Percentiles rank a stretch among this genome's conserved stretches.
Evolutionary conservation across 768 basidiomycete species (phyloP).

Genomic region (Tephrocybe sp.): DNA sequence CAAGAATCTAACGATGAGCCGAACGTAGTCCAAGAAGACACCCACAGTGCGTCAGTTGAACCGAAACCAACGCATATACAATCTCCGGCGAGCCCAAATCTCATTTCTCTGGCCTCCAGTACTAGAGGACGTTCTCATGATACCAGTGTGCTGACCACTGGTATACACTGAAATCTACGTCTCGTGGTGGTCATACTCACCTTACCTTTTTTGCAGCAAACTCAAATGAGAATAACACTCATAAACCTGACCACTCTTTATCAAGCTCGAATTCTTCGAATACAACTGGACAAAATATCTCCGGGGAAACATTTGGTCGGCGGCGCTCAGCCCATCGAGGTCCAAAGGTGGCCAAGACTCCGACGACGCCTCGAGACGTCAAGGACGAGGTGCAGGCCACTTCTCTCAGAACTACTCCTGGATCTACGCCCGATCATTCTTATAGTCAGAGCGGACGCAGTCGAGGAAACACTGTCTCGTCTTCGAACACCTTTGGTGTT

Average conservation of each 20-base stretch:
- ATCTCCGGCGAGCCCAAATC: slow-evolving; percentile 1
- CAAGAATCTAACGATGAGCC: slow-evolving; percentile 12
- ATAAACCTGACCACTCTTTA: slow-evolving; percentile 9
- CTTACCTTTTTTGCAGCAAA: not conserved
- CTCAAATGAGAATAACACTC: not conserved
- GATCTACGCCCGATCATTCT: slow-evolving; percentile 14
- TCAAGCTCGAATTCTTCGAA: slow-evolving; percentile 13
- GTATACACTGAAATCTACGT: not conserved
- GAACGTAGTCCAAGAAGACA: not conserved
- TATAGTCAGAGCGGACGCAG: slow-evolving; percentile 11
- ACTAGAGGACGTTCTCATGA: slow-evolving; percentile 10
- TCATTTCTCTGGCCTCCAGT: slow-evolving; percentile 14
- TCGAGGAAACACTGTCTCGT: slow-evolving; percentile 22
- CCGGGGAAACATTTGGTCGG: slow-evolving; percentile 19
- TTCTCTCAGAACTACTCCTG: slow-evolving; percentile 11
- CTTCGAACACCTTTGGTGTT: slow-evolving; percentile 33
- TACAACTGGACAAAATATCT: slow-evolving; percentile 8
- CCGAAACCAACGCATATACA: not conserved
- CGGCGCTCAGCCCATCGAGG: slow-evolving; percentile 5
- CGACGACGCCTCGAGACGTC: slow-evolving; percentile 8
- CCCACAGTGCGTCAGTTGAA: not conserved
- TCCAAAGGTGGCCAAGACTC: slow-evolving; percentile 3
- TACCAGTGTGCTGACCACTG: slow-evolving; percentile 6
- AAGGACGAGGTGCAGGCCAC: not conserved
- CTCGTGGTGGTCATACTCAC: not conserved